Base-by-base conservation (phyloP, 73 alveolate species). In the Symbiodinium pilosum region DNA sequence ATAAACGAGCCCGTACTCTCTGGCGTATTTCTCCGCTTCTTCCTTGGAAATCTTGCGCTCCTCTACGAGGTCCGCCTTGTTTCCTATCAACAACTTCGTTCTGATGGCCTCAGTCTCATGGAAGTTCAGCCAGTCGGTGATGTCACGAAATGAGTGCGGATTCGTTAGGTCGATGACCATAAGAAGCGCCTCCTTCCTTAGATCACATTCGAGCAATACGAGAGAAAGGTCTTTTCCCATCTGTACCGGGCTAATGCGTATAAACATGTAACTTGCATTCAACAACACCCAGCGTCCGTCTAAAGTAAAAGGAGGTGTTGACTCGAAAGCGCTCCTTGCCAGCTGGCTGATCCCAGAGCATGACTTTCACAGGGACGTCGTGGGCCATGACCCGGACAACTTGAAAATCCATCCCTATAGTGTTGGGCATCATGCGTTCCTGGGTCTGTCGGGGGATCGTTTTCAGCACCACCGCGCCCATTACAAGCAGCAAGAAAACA, bases 281-380 rank as follows among this genome's bases (percentile, higher is more conserved):
- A n/a, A n/a, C n/a, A n/a, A n/a, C n/a, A n/a, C n/a, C n/a, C n/a
- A n/a, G n/a, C n/a, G n/a, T n/a, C n/a, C n/a, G n/a, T 12, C 77
- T 71, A 4, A 91, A 71, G 40, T 68, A 91, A 3, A 28, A 18
- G 41, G 75, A 51, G 0, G 96, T 85, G 14, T 7, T 18, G 30
- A 81, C 68, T 4, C 96, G 87, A 14, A 69, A 42, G 2, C 77
- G 87, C 83, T 68, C 96, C 11, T 42, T 8, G 14, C 96, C 96
- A 1, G 96, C 77, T 26, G 96, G 96, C 96, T 85, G 77, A 83
- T 91, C 96, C 96, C 96, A 91, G 9, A 91, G 81, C 20, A 91
- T 68, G 21, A 69, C 77, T 56, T 91, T 64, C 43, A 91, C 96
- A 3, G 96, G 96, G 3, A 40, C 77, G 40, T 91, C 88, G 6